These are phyloP conservation scores for Barbatosphaeria neglecta DNA, from an alignment of 495 filamentous ascomycete genomes.

Conservation along the genomic window DNA sequence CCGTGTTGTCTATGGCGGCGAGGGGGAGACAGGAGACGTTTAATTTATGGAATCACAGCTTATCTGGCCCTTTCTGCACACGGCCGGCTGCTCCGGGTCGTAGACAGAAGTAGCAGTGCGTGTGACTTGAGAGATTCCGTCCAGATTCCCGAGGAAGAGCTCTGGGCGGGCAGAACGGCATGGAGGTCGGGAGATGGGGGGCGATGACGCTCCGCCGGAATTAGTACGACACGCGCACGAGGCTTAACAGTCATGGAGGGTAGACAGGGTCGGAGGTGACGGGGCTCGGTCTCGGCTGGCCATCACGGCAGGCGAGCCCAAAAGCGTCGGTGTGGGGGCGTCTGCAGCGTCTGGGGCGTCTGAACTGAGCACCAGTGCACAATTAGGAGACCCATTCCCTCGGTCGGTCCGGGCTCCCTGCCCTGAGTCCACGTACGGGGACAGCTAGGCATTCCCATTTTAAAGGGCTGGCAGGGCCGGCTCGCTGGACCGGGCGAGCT, in stretches of 20 bases:
- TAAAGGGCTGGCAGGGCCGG: too few relatives aligned
- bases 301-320: neutral
- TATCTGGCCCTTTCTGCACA: neutral
- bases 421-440: neutral
- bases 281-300: neutral
- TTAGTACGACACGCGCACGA: neutral
- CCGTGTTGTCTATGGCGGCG: neutral
- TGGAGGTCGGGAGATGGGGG: slow-evolving; percentile 10
- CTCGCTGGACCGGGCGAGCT: too few relatives aligned
- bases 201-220: neutral
- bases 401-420: neutral
- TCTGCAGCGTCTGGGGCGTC: too few relatives aligned
- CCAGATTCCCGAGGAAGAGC: neutral
- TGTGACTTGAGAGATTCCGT: neutral
- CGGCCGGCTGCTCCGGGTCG: neutral
- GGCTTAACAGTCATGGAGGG: neutral
- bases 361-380: neutral
- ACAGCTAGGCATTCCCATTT: too few relatives aligned
- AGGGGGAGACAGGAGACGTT: neutral
- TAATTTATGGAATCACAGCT: neutral
- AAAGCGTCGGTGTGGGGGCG: too few relatives aligned
- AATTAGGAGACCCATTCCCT: neutral
- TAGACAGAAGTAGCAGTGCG: neutral
- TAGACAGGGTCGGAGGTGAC: too few relatives aligned
- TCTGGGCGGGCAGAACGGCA: slow-evolving; percentile 6